phyloP scores from a whole-genome alignment of 441 rosid species.

The Capsella rubella region DNA sequence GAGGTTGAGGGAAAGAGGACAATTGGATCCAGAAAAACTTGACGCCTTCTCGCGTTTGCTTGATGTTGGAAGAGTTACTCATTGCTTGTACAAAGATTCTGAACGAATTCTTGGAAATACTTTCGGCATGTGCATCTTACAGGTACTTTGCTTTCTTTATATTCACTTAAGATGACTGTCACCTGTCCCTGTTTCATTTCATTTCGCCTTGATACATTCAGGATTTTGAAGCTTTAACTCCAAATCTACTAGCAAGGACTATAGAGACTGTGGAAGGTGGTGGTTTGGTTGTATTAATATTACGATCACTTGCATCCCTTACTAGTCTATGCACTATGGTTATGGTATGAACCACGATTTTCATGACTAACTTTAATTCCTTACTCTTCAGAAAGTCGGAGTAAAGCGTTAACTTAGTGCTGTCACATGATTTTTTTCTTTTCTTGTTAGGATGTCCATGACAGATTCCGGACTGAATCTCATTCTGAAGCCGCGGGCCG shows the following conservation, averaged over 20 bases:
- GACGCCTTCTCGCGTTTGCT: slow-evolving; percentile 93
- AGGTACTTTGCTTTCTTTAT: slow-evolving; percentile 51
- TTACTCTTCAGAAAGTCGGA: slow-evolving; percentile 72
- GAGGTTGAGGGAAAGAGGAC: slow-evolving; percentile 86
- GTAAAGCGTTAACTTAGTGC: slow-evolving; percentile 64
- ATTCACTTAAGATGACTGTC: slow-evolving; percentile 14
- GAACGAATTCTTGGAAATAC: slow-evolving; percentile 93
- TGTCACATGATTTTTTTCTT: slow-evolving; percentile 44
- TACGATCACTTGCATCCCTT: slow-evolving; percentile 81
- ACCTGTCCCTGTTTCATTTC: slow-evolving; percentile 23
- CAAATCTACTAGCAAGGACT: slow-evolving; percentile 94
- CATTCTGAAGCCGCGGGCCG: slow-evolving; percentile 88
- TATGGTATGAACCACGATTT: slow-evolving; percentile 65
- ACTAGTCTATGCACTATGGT: slow-evolving; percentile 96
- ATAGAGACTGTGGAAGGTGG: slow-evolving; percentile 99
- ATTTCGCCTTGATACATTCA: slow-evolving; percentile 39
- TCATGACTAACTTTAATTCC: slow-evolving; percentile 62
- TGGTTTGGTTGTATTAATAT: slow-evolving; percentile 79
- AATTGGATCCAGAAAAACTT: slow-evolving; percentile 89
- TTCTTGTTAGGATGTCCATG: slow-evolving; percentile 94
- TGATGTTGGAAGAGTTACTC: slow-evolving; percentile 83
- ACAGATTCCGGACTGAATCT: slow-evolving; percentile 94
- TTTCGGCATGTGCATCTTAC: slow-evolving; percentile 95
- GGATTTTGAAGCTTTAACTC: slow-evolving; percentile 99
- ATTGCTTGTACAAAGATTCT: slow-evolving; percentile 91